A percentile compares a stretch with the other conserved stretches of the same genome.
phyloP scores from a whole-genome alignment of 345 rosid genomes.

The Hirschfeldia incana region DNA sequence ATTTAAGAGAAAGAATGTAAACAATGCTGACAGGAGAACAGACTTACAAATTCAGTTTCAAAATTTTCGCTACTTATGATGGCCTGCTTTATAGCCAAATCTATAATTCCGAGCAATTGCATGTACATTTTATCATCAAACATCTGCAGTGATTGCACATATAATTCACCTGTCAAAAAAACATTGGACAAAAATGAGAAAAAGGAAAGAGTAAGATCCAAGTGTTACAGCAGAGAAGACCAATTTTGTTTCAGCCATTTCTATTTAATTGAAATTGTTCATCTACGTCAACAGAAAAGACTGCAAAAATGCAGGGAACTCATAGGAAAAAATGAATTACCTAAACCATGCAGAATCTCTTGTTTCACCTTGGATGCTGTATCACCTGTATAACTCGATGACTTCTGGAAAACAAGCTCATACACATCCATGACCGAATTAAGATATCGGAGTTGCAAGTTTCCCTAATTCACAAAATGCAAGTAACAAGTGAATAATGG shows the following conservation, averaged over 20 bases:
- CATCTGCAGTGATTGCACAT: slow-evolving; percentile 78
- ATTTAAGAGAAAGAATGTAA: slow-evolving; percentile 13
- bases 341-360: slow-evolving; percentile 86
- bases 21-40: slow-evolving; percentile 9
- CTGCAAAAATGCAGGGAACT: slow-evolving; percentile 2
- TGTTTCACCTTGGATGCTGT: slow-evolving; percentile 78
- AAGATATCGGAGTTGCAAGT: slow-evolving; percentile 71
- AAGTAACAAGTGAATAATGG: slow-evolving; percentile 14
- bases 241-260: slow-evolving; percentile 9
- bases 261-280: neutral
- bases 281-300: neutral
- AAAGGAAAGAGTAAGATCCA: slow-evolving; percentile 4
- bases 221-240: neutral
- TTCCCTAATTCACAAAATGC: slow-evolving; percentile 28
- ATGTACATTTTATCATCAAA: slow-evolving; percentile 79
- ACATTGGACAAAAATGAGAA: neutral
- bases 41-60: slow-evolving; percentile 80
- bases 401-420: slow-evolving; percentile 72
- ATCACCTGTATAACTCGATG: slow-evolving; percentile 55
- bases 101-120: slow-evolving; percentile 70
- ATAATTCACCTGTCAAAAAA: slow-evolving; percentile 72
- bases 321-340: slow-evolving; percentile 48
- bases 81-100: slow-evolving; percentile 66
- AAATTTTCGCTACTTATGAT: slow-evolving; percentile 50
- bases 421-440: slow-evolving; percentile 78